Evolutionary conservation across 176 grass and related monocot genomes (phyloP), one percentile per base, ranked within the genome.

Genomic region (Themeda triandra): DNA sequence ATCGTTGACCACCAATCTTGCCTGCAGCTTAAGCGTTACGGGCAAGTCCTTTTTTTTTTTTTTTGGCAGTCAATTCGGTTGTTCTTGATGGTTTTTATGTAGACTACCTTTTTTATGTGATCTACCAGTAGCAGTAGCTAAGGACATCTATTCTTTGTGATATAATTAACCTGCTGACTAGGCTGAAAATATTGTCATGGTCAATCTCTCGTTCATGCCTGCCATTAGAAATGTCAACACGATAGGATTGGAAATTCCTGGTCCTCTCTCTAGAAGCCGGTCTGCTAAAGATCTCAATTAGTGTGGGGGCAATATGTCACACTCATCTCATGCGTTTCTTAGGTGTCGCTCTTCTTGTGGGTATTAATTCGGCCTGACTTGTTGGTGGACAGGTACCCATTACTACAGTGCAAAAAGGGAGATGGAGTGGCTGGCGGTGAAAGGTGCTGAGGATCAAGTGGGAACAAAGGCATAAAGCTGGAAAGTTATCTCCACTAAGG

Each of bases 341-440:
- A 44, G 73, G 80, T 64, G 84, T 39, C 79, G 33, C 66, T 86
- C 72, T 86, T 87, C 66, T 60, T 32, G 46, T 75, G 62, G 37
- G 9, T 76, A 87, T 90, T 87, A 83, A 87, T 48, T 69, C 49
- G 48, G 59, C 31, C 56, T 54, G 46, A 87, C 87, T 78, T 90
- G 48, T 40, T n/a, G 84, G 84, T 90, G 84, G 75, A 59, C 83
- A 77, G 69, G 48, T 68, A 76, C 74, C 82, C 73, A 86, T 66
- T 78, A 86, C 56, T 72, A 64, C 59, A 63, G 84, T 21, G 46
- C 48, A 40, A 44, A 86, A 42, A 13, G 13, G 36, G 4, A 0
- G 36, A 31, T 30, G 65, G 69, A 18, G 63, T 83, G 75, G 68
- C 41, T 46, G 71, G 42, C 41, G 40, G 49, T 53, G 69, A 66